A percentile compares a stretch with the other conserved stretches of the same genome.
Conservation (phyloP, 495 filamentous ascomycete genomes). For the Amorphotheca resinae region DNA sequence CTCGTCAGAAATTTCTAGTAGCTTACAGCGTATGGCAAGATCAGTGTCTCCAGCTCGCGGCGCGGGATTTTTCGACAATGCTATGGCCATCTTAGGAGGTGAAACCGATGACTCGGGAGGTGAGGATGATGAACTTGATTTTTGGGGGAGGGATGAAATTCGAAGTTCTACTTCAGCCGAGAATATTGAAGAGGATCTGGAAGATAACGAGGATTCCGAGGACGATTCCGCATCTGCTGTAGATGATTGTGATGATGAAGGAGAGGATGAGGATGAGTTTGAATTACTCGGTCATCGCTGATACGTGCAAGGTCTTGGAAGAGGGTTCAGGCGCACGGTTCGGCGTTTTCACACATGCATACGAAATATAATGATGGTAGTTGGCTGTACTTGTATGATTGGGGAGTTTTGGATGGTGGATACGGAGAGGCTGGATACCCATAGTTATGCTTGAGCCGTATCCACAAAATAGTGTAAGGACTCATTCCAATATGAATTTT, state of each 20-base stretch:
- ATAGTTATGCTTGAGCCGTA: too few species aligned
- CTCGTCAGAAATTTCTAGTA: slow-evolving; percentile 24
- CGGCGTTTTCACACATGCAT: slow-evolving; percentile 5
- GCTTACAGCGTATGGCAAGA: slow-evolving; percentile 23
- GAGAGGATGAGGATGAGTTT: slow-evolving; percentile 46
- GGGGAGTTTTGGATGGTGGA: not conserved
- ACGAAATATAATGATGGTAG: slow-evolving; percentile 1
- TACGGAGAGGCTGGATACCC: not conserved
- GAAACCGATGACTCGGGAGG: slow-evolving; percentile 31
- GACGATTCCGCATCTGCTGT: slow-evolving; percentile 23
- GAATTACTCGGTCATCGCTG: slow-evolving; percentile 62
- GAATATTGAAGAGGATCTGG: slow-evolving; percentile 31
- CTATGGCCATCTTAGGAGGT: slow-evolving; percentile 14
- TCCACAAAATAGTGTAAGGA: too few species aligned
- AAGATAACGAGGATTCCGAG: slow-evolving; percentile 33
- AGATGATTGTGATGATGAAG: slow-evolving; percentile 25
- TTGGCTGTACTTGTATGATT: not conserved
- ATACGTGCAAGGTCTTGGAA: slow-evolving; percentile 7
- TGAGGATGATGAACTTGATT: slow-evolving; percentile 42
- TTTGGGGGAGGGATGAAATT: slow-evolving; percentile 45
- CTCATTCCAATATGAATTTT: too few species aligned
- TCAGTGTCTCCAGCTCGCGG: slow-evolving; percentile 27
- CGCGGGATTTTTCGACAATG: slow-evolving; percentile 6
- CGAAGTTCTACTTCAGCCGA: slow-evolving; percentile 23
- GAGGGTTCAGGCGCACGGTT: not conserved